Evolutionary conservation across 352 stramenopile genomes (phyloP), one percentile per base, ranked within the genome.

Genomic region (Globisporangium spinosum): DNA sequence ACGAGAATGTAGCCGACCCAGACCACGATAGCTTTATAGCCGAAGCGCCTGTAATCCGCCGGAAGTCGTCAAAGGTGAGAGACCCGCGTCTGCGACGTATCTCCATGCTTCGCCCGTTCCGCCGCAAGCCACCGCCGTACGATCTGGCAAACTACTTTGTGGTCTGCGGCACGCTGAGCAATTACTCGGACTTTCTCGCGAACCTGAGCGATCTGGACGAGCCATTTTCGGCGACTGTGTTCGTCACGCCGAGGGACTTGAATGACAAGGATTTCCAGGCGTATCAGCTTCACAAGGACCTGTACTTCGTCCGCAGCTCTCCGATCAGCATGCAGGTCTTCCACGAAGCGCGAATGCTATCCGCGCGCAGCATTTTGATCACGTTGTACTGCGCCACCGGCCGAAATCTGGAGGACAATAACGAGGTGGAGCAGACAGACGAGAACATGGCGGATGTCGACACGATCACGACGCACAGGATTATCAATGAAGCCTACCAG

Each of bases 381-480:
- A 79, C 89, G 64, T 78, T 80, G 32, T 89, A 87, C 53, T 90
- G 80, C 45, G 80, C 79, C 10, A 68, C 73, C 9, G 75, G 70
- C 2, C 3, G 4, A 20, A 58, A 59, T 3, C 56, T 77, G 9
- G 68, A 78, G 6, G 35, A 67, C 8, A 72, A 76, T 6, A 70
- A 60, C 3, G 67, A 78, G 12, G 65, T 70, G 2, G 81, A 82
- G 54, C 73, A 73, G 1, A 74, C 77, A 59, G 83, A 91, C 56
- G 83, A 91, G 55, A 89, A 93, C 59, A 91, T 91, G 80, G 80
- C 80, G 1, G 83, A 91, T 32, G 82, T 90, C 3, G 83, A 93
- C 25, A 83, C 83, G 0, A 93, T 93, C 64, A 93, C 83, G 1
- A 87, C 85, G 0, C 83, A 93, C 51, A 80, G 80, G 2, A 91